Conservation (phyloP, 352 stramenopile genomes). For the Blastocystis sp. region DNA sequence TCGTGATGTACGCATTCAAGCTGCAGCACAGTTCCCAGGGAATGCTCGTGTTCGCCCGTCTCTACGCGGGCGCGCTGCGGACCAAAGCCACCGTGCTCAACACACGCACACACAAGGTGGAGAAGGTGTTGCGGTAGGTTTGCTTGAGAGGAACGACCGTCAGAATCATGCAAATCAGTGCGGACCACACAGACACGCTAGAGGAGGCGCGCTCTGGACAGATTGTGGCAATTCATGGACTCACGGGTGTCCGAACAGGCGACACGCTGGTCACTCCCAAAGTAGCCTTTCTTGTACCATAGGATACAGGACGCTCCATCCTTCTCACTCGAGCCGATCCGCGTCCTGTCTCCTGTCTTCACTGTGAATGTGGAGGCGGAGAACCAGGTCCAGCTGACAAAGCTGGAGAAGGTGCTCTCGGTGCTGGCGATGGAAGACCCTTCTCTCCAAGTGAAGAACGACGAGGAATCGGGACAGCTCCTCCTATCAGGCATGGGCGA, state of each 20-base stretch:
- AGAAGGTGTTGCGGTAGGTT: neutral
- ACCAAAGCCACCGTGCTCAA: constrained; percentile 68
- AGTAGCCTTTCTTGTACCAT: too few species aligned
- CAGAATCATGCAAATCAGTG: constrained; percentile 68
- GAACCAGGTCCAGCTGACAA: constrained; percentile 23
- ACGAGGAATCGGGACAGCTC: constrained; percentile 90
- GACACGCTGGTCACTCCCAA: constrained; percentile 69
- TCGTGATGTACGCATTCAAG: constrained; percentile 69
- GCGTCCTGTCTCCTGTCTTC: constrained; percentile 2
- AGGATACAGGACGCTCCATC: constrained; percentile 58
- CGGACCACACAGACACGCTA: constrained; percentile 71
- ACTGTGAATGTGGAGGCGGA: constrained; percentile 51
- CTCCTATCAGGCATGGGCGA: constrained; percentile 96
- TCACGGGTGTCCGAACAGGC: constrained; percentile 68
- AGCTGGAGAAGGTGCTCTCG: constrained; percentile 39
- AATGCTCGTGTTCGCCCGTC: constrained; percentile 70
- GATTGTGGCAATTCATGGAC: constrained; percentile 69
- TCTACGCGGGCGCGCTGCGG: constrained; percentile 70
- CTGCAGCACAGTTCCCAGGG: constrained; percentile 68
- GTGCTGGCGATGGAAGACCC: constrained; percentile 83
- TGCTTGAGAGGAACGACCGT: constrained; percentile 59
- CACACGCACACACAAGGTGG: constrained; percentile 62
- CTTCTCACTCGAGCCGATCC: neutral
- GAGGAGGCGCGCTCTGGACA: constrained; percentile 67
- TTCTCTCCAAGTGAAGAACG: constrained; percentile 77